Evolutionary conservation across 2,329 filamentous ascomycete genomes (phyloP).

Genomic region (Boeremia lycopersici): DNA sequence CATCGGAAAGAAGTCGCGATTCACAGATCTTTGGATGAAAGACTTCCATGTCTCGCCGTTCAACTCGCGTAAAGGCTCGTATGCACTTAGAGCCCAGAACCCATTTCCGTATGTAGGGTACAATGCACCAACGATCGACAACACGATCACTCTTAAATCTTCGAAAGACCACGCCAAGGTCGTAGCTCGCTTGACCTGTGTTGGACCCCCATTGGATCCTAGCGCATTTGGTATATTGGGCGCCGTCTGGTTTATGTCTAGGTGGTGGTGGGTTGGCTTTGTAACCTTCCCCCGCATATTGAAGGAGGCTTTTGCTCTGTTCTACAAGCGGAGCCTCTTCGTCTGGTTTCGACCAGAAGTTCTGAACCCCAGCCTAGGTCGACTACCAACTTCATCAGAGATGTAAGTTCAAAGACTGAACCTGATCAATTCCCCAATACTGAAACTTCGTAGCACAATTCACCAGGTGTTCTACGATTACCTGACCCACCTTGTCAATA

Average conservation of each 20-base stretch:
- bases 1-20: conserved; percentile 32
- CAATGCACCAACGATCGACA: conserved; percentile 56
- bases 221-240: conserved; percentile 50
- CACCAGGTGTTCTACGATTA: conserved; percentile 50
- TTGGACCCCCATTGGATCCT: conserved; percentile 59
- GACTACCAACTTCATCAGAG: conserved; percentile 60
- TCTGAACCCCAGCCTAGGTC: conserved; percentile 60
- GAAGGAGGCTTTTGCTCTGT: conserved; percentile 64
- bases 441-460: conserved; percentile 33
- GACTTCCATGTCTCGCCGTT: conserved; percentile 81
- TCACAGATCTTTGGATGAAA: conserved; percentile 66
- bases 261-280: conserved; percentile 72
- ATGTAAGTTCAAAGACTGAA: conserved; percentile 24
- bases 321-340: conserved; percentile 62
- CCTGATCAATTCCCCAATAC: background rate
- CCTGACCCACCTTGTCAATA: conserved; percentile 55
- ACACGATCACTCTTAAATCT: conserved; percentile 65
- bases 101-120: conserved; percentile 45
- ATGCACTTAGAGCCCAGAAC: conserved; percentile 54
- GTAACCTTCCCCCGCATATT: conserved; percentile 70
- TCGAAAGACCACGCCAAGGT: conserved; percentile 67
- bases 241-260: conserved; percentile 56
- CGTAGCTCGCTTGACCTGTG: conserved; percentile 64
- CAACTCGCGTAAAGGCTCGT: conserved; percentile 61
- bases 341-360: conserved; percentile 72